Base-by-base conservation (phyloP, 2,329 filamentous ascomycete species). In the Harringtonia aguacate region DNA sequence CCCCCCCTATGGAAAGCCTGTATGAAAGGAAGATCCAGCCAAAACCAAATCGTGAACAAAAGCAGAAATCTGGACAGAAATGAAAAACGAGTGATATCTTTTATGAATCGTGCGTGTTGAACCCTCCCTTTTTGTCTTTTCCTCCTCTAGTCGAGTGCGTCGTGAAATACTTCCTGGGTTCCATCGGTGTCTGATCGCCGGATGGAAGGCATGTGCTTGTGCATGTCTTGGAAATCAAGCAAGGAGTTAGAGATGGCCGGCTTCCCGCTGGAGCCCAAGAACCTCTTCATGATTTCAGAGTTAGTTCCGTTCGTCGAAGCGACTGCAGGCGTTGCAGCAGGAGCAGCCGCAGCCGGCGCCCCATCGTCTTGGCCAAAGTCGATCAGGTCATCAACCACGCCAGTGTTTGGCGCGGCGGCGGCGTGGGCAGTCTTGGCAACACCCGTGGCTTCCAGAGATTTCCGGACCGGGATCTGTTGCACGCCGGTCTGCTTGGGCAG, bases 221-320 rank as follows among this genome's bases (percentile, higher is more conserved):
- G 70, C 56, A 79, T 36, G 46, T 79, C 75, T 13, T 67, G 62
- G 46, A 81, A 79, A 55, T 80, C 72, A 30, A 79, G 65, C 39
- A 77, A 58, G 2, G 73, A 69, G 0, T 73, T 72, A 1, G 68
- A 59, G 7, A 53, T 48, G 2, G 64, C 60, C 18, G 61, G 64
- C 45, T 64, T 66, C 14, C 72, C 70, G 6, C 7, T 6, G 73
- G 77, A 9, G 65, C 58, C 29, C 61, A 77, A 60, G 58, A 75
- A 54, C 10, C 50, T 46, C 30, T 68, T 55, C 30, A 75, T 68
- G 40, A 71, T 65, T 50, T 50, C 8, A 46, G 40, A 2, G 51
- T 49, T 28, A 29, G 39, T 30, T 43, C 48, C 28, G 51, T 44
- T 27, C 28, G 46, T 18, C 35, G 40, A 8, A 27, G 24, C n/a